Conservation (phyloP, 169 alveolate species). For the Plasmodium ovale region DNA sequence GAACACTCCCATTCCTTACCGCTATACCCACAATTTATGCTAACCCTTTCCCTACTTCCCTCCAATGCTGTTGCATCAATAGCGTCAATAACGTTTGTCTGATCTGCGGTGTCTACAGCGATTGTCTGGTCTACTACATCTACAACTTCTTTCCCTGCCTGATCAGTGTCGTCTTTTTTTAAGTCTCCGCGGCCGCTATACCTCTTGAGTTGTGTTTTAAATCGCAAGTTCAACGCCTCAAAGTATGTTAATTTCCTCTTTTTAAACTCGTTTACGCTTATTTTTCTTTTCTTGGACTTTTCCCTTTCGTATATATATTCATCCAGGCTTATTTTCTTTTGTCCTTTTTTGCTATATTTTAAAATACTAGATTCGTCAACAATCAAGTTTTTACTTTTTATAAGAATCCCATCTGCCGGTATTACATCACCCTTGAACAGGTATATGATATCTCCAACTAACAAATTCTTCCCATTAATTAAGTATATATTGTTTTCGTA, state of each 20-base stretch:
- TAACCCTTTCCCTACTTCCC: background rate
- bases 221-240: constrained; percentile 28
- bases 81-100: too few species aligned
- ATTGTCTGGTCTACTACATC: too few species aligned
- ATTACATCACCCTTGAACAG: constrained; percentile 48
- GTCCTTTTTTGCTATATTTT: background rate
- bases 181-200: background rate
- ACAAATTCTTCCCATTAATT: constrained; percentile 44
- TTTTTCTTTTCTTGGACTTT: constrained; percentile 18
- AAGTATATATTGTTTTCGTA: constrained; percentile 34
- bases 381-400: constrained; percentile 41
- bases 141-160: background rate
- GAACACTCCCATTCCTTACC: constrained; percentile 20
- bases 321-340: constrained; percentile 45
- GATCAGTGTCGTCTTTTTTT: background rate
- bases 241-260: constrained; percentile 37
- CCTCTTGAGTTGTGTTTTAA: constrained; percentile 2
- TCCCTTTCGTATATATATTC: constrained; percentile 50
- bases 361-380: constrained; percentile 53
- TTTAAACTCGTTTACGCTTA: constrained; percentile 24
- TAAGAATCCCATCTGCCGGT: constrained; percentile 65
- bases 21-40: background rate
- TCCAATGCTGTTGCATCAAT: background rate
- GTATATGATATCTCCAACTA: constrained; percentile 61
- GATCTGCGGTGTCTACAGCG: too few species aligned